Percentiles rank a stretch among this genome's conserved stretches.
Evolutionary conservation across 148 eudicot species (phyloP).

Genomic region (Beta vulgaris): DNA sequence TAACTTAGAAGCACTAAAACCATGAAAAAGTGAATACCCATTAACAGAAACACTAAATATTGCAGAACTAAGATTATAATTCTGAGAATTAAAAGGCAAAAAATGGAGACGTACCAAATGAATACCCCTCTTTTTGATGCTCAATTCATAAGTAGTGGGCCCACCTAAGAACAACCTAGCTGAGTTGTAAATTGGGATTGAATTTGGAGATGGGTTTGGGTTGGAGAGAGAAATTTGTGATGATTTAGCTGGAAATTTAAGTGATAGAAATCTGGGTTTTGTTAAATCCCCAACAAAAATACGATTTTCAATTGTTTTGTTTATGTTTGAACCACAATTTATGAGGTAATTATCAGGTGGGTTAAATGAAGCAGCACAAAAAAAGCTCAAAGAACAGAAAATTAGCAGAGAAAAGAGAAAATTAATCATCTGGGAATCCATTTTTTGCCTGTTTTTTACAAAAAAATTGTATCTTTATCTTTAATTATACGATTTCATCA

Average conservation of each 20-base stretch:
- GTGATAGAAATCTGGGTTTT: conserved; percentile 32
- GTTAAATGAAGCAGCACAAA: conserved; percentile 12
- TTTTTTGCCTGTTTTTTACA: neutral
- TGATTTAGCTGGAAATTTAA: conserved; percentile 44
- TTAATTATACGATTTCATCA: neutral
- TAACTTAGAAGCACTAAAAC: conserved; percentile 34
- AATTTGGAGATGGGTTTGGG: conserved; percentile 43
- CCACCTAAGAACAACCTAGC: conserved; percentile 67
- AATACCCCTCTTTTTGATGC: conserved; percentile 46
- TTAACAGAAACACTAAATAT: conserved; percentile 65
- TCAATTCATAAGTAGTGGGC: conserved; percentile 49
- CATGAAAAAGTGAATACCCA: conserved; percentile 51
- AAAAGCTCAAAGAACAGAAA: neutral
- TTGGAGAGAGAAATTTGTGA: conserved; percentile 37
- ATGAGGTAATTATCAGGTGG: conserved; percentile 59
- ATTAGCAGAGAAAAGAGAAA: conserved; percentile 3
- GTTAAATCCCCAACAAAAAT: conserved; percentile 57
- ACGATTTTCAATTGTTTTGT: conserved; percentile 39
- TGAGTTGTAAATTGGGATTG: conserved; percentile 45
- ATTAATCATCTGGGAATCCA: conserved; percentile 9
- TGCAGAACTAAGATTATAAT: conserved; percentile 50
- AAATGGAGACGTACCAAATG: conserved; percentile 87
- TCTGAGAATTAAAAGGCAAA: conserved; percentile 47
- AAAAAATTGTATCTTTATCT: conserved; percentile 9
- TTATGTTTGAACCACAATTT: conserved; percentile 66